These are phyloP conservation scores for Teunomyces atbi DNA, from an alignment of 805 yeast genomes.

Conservation along the genomic window DNA sequence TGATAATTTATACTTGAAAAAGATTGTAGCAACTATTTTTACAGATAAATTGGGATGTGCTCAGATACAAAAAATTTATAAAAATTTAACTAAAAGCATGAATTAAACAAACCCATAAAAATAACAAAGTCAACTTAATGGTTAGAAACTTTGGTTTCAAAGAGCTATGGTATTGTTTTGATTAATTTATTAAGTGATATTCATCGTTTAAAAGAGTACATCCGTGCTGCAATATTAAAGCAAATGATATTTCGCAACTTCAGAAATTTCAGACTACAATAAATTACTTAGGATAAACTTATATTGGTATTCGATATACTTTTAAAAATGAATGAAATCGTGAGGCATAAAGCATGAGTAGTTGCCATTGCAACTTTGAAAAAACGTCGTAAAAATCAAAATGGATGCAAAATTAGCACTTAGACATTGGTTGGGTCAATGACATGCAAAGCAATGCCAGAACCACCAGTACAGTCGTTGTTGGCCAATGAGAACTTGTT, in stretches of 20 bases:
- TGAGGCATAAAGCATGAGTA: background rate
- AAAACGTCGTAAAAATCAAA: background rate
- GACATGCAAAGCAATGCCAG: constrained; percentile 23
- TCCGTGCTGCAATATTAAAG: background rate
- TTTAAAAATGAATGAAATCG: background rate
- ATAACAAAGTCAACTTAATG: too few relatives aligned
- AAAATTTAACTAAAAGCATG: too few relatives aligned
- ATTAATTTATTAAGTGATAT: too few relatives aligned
- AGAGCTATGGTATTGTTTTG: too few relatives aligned
- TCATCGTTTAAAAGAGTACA: background rate
- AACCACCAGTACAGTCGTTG: constrained; percentile 29
- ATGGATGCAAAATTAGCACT: background rate
- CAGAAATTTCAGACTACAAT: background rate
- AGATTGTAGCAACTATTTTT: too few relatives aligned
- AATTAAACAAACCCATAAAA: too few relatives aligned
- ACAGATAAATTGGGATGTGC: too few relatives aligned
- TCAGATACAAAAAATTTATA: too few relatives aligned
- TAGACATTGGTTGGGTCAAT: constrained; percentile 10
- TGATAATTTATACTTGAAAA: too few relatives aligned
- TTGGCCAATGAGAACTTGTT: constrained; percentile 23
- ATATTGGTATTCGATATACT: background rate
- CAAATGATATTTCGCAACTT: background rate
- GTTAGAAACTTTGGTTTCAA: too few relatives aligned
- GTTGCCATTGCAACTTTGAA: background rate
- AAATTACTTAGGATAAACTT: background rate